Conservation (phyloP, 148 eudicot genomes). For the Polygonum maritimum region DNA sequence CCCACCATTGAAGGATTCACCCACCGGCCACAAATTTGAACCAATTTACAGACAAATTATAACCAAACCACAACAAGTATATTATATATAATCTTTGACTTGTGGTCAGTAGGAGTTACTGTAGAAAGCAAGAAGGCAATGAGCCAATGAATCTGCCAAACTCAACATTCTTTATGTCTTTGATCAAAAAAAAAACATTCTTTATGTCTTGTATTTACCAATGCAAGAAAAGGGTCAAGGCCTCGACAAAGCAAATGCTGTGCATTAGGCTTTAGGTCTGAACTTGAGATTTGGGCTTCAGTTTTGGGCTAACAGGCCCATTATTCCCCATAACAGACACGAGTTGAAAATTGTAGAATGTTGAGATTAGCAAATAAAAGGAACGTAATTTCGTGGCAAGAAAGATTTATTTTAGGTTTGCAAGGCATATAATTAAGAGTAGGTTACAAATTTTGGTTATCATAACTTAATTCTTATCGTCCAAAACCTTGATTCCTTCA, state of each 20-base stretch:
- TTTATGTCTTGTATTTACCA: background rate
- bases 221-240: background rate
- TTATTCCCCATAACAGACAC: background rate
- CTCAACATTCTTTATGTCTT: background rate
- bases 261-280: background rate
- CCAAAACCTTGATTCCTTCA: no score
- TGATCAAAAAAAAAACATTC: no score
- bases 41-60: background rate
- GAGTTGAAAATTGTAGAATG: background rate
- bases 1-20: constrained; percentile 1
- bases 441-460: no score
- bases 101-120: background rate
- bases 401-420: no score
- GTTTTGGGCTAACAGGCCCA: background rate
- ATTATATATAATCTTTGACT: background rate
- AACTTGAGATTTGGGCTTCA: background rate
- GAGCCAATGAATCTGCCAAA: background rate
- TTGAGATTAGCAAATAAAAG: background rate
- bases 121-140: background rate
- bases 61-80: background rate
- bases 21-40: background rate
- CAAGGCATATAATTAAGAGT: no score
- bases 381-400: no score
- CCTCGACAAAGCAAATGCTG: background rate
- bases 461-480: no score